phyloP scores from a whole-genome alignment of 768 basidiomycete species.

The Cystobasidium onofrii region DNA sequence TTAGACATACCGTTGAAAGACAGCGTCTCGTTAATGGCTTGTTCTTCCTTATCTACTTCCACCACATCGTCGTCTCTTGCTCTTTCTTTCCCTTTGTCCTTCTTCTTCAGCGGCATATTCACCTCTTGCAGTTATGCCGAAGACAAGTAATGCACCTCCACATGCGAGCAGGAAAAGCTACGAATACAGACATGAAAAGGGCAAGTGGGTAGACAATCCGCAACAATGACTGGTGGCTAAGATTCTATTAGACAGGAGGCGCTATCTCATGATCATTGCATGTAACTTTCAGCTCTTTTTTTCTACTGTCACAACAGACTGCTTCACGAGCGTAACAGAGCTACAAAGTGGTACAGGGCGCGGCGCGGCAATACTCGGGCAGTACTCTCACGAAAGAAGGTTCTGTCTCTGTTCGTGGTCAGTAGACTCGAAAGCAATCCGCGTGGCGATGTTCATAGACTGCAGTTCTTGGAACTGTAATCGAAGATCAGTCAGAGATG shows the following conservation, averaged over 20 bases:
- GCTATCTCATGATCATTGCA: no score
- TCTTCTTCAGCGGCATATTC: slow-evolving; percentile 9
- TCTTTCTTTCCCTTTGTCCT: slow-evolving; percentile 10
- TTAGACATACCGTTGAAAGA: slow-evolving; percentile 22
- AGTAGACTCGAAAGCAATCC: slow-evolving; percentile 47
- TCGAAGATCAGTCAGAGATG: not conserved
- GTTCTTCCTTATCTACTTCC: not conserved
- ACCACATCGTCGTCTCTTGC: slow-evolving; percentile 3
- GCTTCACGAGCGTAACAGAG: not conserved
- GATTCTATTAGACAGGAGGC: no score
- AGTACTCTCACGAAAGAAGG: not conserved
- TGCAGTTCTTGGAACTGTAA: slow-evolving; percentile 59
- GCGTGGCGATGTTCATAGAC: slow-evolving; percentile 88
- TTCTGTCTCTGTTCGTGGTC: slow-evolving; percentile 19
- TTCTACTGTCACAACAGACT: not conserved
- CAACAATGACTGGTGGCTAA: no score
- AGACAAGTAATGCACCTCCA: not conserved
- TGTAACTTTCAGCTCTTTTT: not conserved
- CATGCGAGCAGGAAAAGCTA: not conserved
- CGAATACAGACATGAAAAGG: no score
- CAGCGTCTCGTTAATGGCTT: not conserved
- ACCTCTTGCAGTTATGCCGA: not conserved
- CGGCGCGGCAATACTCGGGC: not conserved
- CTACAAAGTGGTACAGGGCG: not conserved
- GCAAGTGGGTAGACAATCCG: no score